A percentile compares a stretch with the other conserved stretches of the same genome.
phyloP scores from a whole-genome alignment of 345 rosid genomes.

The Arabidopsis arenosa region DNA sequence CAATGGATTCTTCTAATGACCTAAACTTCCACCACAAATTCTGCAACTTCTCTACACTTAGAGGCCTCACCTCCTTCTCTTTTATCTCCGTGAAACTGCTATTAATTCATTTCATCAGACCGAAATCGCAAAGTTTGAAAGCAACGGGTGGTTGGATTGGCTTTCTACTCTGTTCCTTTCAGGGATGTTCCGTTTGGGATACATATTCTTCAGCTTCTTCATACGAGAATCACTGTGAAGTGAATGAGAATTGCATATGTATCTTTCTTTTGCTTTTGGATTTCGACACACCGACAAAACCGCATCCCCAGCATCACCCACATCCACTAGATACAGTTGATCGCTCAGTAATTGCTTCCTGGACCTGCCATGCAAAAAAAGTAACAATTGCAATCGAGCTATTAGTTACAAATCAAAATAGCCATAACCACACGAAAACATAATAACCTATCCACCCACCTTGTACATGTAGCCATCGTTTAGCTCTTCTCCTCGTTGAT shows the following conservation, averaged over 20 bases:
- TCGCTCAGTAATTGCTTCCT: constrained; percentile 24
- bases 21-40: constrained; percentile 59
- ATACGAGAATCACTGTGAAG: constrained; percentile 42
- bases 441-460: too few species aligned
- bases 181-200: constrained; percentile 50
- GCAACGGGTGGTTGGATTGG: too few species aligned
- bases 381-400: too few species aligned
- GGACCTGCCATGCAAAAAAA: too few species aligned
- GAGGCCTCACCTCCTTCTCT: constrained; percentile 26
- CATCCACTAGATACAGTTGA: constrained; percentile 51
- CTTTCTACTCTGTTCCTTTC: constrained; percentile 44
- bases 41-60: constrained; percentile 53
- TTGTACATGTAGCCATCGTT: too few species aligned
- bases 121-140: constrained; percentile 3
- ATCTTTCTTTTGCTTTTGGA: constrained; percentile 55
- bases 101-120: constrained; percentile 15
- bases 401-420: too few species aligned
- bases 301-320: constrained; percentile 53
- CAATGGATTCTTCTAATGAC: constrained; percentile 51
- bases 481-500: too few species aligned
- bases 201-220: constrained; percentile 46
- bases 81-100: constrained; percentile 34
- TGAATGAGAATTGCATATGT: constrained; percentile 50
- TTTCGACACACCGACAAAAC: constrained; percentile 53
- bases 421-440: too few species aligned